These are phyloP conservation scores for Rhizopogon sp. DNA, from an alignment of 768 basidiomycete genomes.

Conservation along the genomic window DNA sequence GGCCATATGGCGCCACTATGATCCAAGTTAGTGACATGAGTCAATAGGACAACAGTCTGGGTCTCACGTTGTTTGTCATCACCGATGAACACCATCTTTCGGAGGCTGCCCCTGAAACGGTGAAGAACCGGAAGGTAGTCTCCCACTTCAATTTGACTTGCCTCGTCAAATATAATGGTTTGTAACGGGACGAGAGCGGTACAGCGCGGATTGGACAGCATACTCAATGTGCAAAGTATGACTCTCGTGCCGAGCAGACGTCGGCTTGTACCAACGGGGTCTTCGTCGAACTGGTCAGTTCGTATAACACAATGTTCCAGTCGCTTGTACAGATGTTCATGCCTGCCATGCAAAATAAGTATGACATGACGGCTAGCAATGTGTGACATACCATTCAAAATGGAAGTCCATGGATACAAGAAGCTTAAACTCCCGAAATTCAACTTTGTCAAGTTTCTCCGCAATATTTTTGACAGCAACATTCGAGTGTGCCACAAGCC, in stretches of 20 bases:
- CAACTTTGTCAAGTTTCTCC: conserved; percentile 33
- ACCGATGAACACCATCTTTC: not conserved
- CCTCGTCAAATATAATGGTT: conserved; percentile 41
- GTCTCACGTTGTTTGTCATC: too few relatives aligned
- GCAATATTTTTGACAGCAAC: conserved; percentile 53
- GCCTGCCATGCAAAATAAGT: conserved; percentile 27
- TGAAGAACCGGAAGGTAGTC: conserved; percentile 33
- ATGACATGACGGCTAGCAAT: not conserved
- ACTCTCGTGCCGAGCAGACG: conserved; percentile 10
- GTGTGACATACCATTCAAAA: conserved; percentile 34
- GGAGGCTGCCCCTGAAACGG: conserved; percentile 19
- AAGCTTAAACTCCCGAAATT: conserved; percentile 31
- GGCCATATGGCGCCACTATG: conserved; percentile 73
- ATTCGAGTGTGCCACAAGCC: conserved; percentile 45
- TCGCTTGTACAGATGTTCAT: conserved; percentile 34
- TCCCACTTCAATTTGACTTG: conserved; percentile 40
- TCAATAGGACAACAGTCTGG: not conserved
- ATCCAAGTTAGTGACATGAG: not conserved
- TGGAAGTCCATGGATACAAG: conserved; percentile 45
- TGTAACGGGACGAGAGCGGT: conserved; percentile 28
- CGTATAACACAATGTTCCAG: too few relatives aligned
- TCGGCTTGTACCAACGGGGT: too few relatives aligned
- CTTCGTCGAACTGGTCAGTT: too few relatives aligned
- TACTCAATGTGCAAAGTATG: conserved; percentile 44
- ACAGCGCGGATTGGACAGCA: conserved; percentile 31